Percentiles rank a stretch among this genome's conserved stretches.
These are phyloP conservation scores for Phytophthora pini DNA, from an alignment of 352 stramenopile species.

Conservation along the genomic window DNA sequence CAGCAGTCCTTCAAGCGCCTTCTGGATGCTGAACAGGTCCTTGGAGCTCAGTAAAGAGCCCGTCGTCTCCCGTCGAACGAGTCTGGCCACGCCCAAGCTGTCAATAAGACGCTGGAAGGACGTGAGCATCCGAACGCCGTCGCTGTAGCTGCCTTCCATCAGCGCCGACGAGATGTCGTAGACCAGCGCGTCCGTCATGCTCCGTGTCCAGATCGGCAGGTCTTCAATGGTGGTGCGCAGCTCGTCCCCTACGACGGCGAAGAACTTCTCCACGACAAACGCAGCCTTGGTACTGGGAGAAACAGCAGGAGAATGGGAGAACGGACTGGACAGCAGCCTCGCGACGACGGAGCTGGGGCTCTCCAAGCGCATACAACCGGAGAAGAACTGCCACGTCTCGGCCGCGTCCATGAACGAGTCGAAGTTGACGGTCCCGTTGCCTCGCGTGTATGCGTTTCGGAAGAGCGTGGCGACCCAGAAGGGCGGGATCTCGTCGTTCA, in stretches of 20 bases:
- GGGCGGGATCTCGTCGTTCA: conserved; percentile 80
- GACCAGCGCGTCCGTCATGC: conserved; percentile 50
- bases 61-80: conserved; percentile 63
- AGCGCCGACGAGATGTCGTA: conserved; percentile 65
- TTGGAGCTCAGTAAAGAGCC: conserved; percentile 65
- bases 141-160: conserved; percentile 46
- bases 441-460: conserved; percentile 62
- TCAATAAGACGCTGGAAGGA: conserved; percentile 70
- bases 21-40: conserved; percentile 67
- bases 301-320: conserved; percentile 32
- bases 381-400: conserved; percentile 89
- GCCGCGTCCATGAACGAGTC: conserved; percentile 90
- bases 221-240: conserved; percentile 39
- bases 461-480: conserved; percentile 72
- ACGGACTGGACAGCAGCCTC: conserved; percentile 29
- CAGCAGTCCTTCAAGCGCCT: conserved; percentile 58
- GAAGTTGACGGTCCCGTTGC: conserved; percentile 85
- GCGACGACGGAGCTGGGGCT: conserved; percentile 58
- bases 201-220: conserved; percentile 68
- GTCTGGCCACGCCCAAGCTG: conserved; percentile 50
- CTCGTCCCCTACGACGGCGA: conserved; percentile 59
- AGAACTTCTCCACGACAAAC: conserved; percentile 61
- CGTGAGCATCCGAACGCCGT: conserved; percentile 64
- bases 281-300: conserved; percentile 58
- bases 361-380: conserved; percentile 81